Percentiles rank a stretch among this genome's conserved stretches.
Conservation (phyloP, 225 moss, liverwort and hornwort genomes). For the Thuidium tamariscinum region DNA sequence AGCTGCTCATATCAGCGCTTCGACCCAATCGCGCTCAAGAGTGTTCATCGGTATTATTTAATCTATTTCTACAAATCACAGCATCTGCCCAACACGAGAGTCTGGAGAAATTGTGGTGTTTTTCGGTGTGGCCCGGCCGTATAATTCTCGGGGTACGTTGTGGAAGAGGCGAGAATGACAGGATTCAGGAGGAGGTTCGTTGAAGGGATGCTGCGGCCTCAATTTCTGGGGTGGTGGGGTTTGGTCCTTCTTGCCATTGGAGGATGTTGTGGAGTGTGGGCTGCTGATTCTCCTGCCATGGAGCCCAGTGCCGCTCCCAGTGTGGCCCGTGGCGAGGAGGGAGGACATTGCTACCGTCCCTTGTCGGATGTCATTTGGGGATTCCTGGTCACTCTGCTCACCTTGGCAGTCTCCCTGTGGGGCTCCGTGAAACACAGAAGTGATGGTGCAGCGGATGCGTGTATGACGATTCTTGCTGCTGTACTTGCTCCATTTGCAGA, state of each 20-base stretch:
- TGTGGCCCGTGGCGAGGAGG: too few relatives aligned
- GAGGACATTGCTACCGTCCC: too few relatives aligned
- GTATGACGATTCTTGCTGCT: fast-evolving
- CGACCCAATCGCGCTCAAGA: not conserved
- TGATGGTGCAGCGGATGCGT: too few relatives aligned
- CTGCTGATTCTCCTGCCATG: not conserved
- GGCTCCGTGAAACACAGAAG: too few relatives aligned
- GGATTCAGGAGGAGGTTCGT: not conserved
- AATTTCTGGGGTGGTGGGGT: not conserved
- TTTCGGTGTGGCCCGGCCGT: too few relatives aligned
- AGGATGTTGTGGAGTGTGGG: not conserved
- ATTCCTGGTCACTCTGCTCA: too few relatives aligned
- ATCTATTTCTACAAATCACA: not conserved
- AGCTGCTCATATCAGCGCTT: not conserved
- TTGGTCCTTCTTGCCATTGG: not conserved
- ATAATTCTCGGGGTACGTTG: not conserved
- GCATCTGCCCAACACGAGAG: too few relatives aligned
- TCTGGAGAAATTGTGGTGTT: too few relatives aligned
- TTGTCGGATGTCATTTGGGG: too few relatives aligned
- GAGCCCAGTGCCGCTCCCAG: not conserved
- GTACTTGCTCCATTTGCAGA: too few relatives aligned
- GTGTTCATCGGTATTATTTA: not conserved
- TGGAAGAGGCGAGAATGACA: not conserved
- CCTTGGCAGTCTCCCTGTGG: too few relatives aligned
- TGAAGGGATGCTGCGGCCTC: not conserved